Percentiles rank a stretch among this genome's conserved stretches.
phyloP scores from a whole-genome alignment of 2,329 filamentous ascomycete species.

The Xenoacremonium recifei region DNA sequence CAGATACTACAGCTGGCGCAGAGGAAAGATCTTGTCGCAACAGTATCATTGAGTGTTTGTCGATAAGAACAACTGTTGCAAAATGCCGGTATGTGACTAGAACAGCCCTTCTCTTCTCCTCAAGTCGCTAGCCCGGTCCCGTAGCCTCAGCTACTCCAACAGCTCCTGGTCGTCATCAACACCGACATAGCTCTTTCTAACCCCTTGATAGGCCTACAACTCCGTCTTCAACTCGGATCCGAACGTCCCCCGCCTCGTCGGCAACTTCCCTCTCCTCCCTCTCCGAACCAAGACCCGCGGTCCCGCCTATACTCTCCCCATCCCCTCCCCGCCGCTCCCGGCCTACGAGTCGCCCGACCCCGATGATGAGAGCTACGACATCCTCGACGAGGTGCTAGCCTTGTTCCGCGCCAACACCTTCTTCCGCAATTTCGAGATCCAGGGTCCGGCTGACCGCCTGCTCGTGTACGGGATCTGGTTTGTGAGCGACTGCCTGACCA shows the following conservation, averaged over 20 bases:
- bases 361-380: conserved; percentile 91
- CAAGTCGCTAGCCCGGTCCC: conserved; percentile 9
- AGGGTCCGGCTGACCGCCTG: conserved; percentile 89
- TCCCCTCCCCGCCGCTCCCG: conserved; percentile 55
- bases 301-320: conserved; percentile 82
- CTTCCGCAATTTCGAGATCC: conserved; percentile 99
- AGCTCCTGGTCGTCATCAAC: conserved; percentile 13
- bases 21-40: conserved; percentile 10
- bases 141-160: conserved; percentile 10
- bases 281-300: conserved; percentile 93
- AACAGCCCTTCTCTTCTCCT: background rate
- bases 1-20: conserved; percentile 19
- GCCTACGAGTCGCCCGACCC: conserved; percentile 69
- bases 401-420: conserved; percentile 98
- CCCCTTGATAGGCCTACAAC: conserved; percentile 77
- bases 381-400: conserved; percentile 87
- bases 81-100: conserved; percentile 45
- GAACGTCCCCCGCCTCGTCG: conserved; percentile 60
- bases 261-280: conserved; percentile 93
- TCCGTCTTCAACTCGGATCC: conserved; percentile 90
- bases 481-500: conserved; percentile 83
- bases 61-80: too few species aligned
- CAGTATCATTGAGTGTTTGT: conserved; percentile 21
- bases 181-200: conserved; percentile 5
- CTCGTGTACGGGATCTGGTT: conserved; percentile 97